These are phyloP conservation scores for Tirmania nivea DNA, from an alignment of 495 filamentous ascomycete genomes.

Conservation along the genomic window DNA sequence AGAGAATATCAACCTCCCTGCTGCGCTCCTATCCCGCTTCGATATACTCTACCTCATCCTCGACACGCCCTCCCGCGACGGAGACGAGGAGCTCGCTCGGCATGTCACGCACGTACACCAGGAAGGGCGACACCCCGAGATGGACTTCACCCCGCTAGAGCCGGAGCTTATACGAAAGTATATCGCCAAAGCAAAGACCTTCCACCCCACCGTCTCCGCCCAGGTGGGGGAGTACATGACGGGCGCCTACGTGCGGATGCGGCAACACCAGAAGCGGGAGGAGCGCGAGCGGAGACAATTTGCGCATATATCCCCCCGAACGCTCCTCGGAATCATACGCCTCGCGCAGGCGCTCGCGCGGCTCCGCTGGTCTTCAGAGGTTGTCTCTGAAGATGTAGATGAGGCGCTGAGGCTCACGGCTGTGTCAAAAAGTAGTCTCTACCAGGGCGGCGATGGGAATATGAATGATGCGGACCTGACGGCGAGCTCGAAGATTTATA, in stretches of 20 bases:
- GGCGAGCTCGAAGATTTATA: slow-evolving; percentile 76
- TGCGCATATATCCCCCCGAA: slow-evolving; percentile 79
- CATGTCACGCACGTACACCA: slow-evolving; percentile 97
- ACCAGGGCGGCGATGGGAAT: slow-evolving; percentile 34
- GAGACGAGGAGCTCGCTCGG: slow-evolving; percentile 77
- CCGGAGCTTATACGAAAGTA: slow-evolving; percentile 88
- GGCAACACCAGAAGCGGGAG: slow-evolving; percentile 67
- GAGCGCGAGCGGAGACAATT: slow-evolving; percentile 78
- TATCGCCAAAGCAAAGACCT: slow-evolving; percentile 76
- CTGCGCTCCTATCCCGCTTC: slow-evolving; percentile 86
- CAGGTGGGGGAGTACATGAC: slow-evolving; percentile 84
- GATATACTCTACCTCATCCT: slow-evolving; percentile 92
- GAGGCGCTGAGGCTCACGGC: slow-evolving; percentile 81
- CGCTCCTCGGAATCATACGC: slow-evolving; percentile 75
- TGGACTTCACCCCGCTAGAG: slow-evolving; percentile 33
- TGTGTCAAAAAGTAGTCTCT: slow-evolving; percentile 70
- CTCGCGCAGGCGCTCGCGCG: slow-evolving; percentile 89
- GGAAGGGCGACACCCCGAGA: slow-evolving; percentile 82
- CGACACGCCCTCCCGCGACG: slow-evolving; percentile 70
- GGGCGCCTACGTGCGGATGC: slow-evolving; percentile 81
- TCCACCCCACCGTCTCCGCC: slow-evolving; percentile 63
- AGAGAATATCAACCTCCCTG: slow-evolving; percentile 96
- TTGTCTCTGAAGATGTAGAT: slow-evolving; percentile 82
- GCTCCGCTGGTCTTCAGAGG: slow-evolving; percentile 60
- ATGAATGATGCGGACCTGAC: slow-evolving; percentile 45